Evolutionary conservation across 345 rosid species (phyloP), one percentile per base, ranked within the genome.

Genomic region (Bretschneidera sinensis): DNA sequence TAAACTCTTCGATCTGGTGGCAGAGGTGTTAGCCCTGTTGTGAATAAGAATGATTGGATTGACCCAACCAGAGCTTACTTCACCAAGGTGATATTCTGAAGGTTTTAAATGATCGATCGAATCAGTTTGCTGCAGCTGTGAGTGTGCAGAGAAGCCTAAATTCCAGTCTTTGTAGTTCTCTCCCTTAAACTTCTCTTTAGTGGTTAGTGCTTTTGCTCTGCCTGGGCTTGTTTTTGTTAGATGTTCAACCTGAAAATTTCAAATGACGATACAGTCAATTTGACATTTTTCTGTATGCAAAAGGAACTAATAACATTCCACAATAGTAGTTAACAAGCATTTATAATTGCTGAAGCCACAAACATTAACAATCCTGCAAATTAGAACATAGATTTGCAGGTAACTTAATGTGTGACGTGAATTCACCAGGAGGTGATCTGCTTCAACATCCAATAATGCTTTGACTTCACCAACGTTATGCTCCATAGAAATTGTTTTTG

Each of bases 31-130:
- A 47, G 70, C 51, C 54, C 53, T 74, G 48, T 63, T 77, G 9
- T 60, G 77, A 23, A 83, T 67, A 51, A 83, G 61, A 65, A 79
- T 78, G 47, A 83, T 64, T 17, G 81, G 83, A 69, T 63, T 79
- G 45, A 61, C 47, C 81, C 77, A 77, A 54, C 74, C 65, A 51
- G 23, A 39, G 45, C 45, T 7, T 39, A 9, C 45, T 39, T 39
- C 45, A 39, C 45, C 45, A 17, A 62, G 51, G 43, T 58, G 49
- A 52, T 53, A 62, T 21, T 61, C 58, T 51, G 83, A 71, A 45
- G 67, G 64, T 24, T 57, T 69, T 24, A 71, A 53, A 52, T 51
- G 67, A 71, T 56, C 61, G 47, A 65, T 18, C 48, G 75, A 67
- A 69, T 48, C 21, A 11, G 57, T 65, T 33, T 47, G 67, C 66